Evolutionary conservation across 495 filamentous ascomycete species (phyloP), one percentile per base, ranked within the genome.

Genomic region (Chaetomium cochliodes): DNA sequence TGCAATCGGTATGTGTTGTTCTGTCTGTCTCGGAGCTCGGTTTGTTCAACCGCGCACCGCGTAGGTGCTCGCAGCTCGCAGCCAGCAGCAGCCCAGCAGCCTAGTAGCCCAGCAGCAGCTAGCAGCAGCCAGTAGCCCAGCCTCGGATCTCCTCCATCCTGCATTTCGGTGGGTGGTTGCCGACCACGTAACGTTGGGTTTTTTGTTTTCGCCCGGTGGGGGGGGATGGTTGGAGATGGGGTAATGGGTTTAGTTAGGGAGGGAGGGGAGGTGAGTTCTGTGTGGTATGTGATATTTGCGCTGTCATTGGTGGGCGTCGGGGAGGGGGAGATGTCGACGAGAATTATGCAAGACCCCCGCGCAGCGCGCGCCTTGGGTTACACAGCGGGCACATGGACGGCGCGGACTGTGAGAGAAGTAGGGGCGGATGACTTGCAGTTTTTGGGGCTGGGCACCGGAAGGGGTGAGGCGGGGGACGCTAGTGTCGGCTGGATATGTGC

Each of bases 401-500:
- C 5, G 3, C 8, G 33, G 33, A 37, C 33, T 37, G 33, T 20
- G n/a, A 3, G 49, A 23, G n/a, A 25, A 16, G 55, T 11, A 28
- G 37, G 33, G 3, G n/a, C 39, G 55, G 55, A 44, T 42, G 55
- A 58, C 37, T 58, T 42, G 55, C 55, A 58, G 55, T 58, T 58
- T 44, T 58, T 37, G 37, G 55, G n/a, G 18, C 42, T 57, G 18
- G 55, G 20, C 8, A 15, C n/a, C 28, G 52, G 54, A 23, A 37
- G 28, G 30, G 33, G 33, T 23, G 54, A 15, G 8, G n/a, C 13
- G 37, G 54, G 55, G 55, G 12, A 18, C 46, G 46, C 18, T 50
- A 23, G 20, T 20, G 46, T n/a, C 3, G 20, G n/a, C 7, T 39
- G 22, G 33, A 25, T n/a, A 18, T 50, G 46, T 23, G 18, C 4